Conservation (phyloP, 169 alveolate species). For the Cryptosporidium ubiquitum region DNA sequence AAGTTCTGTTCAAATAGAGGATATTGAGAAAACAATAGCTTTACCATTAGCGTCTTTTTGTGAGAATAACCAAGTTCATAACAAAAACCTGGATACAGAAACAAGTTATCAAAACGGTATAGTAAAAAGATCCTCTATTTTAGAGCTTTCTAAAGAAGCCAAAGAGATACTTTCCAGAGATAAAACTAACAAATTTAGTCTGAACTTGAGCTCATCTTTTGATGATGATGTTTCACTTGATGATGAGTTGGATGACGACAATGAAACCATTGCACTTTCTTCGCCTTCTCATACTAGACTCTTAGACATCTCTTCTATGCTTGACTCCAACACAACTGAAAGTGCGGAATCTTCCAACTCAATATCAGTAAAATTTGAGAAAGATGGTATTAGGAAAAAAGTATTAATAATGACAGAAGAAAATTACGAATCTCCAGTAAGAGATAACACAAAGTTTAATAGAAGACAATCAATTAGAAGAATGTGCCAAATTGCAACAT, state of each 20-base stretch:
- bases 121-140: background rate
- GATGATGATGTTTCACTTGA: background rate
- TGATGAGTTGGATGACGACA: conserved; percentile 29
- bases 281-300: conserved; percentile 66
- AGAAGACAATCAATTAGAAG: conserved; percentile 70
- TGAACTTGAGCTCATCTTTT: background rate
- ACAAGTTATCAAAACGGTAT: background rate
- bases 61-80: background rate
- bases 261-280: conserved; percentile 59
- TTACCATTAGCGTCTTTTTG: background rate
- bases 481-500: conserved; percentile 65
- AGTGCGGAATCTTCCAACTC: background rate
- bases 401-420: conserved; percentile 49
- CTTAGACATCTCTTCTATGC: conserved; percentile 17
- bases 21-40: conserved; percentile 23
- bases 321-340: background rate
- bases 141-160: conserved; percentile 60
- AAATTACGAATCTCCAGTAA: conserved; percentile 27
- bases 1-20: background rate
- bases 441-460: conserved; percentile 5
- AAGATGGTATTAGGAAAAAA: background rate
- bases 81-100: background rate
- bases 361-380: background rate
- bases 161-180: conserved; percentile 29
- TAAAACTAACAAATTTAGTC: background rate